Evolutionary conservation across 2,329 filamentous ascomycete genomes (phyloP), one percentile per base, ranked within the genome.

Genomic region (Coniochaeta ligniaria): DNA sequence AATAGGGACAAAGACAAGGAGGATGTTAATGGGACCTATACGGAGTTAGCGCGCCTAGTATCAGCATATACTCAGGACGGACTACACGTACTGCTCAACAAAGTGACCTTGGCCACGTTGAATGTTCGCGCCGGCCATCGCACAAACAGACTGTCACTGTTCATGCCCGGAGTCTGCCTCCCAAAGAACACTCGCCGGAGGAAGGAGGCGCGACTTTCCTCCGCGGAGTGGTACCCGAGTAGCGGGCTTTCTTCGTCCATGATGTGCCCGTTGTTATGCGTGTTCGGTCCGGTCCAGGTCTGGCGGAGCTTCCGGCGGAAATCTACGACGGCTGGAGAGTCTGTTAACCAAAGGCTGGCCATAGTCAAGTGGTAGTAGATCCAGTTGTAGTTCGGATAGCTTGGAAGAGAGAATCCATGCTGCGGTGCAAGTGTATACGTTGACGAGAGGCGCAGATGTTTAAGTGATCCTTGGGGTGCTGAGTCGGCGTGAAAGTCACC

Each of bases 1-100:
- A 47, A 91, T 72, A 11, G 90, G 89, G 9, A 92, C 90, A 69
- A 88, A 86, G 62, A 91, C 78, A 64, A 95, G 86, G 59, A 88
- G 80, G 65, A 88, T 81, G 71, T 93, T 94, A 71, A 86, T 79
- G 72, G 83, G 83, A 66, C 78, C 83, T 85, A 63, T 43, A 17
- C 12, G n/a, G 28, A 57, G 55, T 57, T n/a, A 57, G 55, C 31
- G 22, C 11, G 36, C 20, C 36, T 11, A 24, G 35, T 14, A 26
- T 20, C 36, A 20, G 33, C 35, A 41, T 38, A 26, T 24, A 41
- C 35, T 35, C 3, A 26, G 26, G 5, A n/a, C 17, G 20, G 20
- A 26, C 20, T 38, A 55, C 41, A 80, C 82, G 65, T 77, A 85
- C 83, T 85, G 73, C 83, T 85, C 62, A 84, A 68, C 43, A 86